Evolutionary conservation across 495 filamentous ascomycete genomes (phyloP), one percentile per base, ranked within the genome.

Genomic region (Penicillium paxilli): DNA sequence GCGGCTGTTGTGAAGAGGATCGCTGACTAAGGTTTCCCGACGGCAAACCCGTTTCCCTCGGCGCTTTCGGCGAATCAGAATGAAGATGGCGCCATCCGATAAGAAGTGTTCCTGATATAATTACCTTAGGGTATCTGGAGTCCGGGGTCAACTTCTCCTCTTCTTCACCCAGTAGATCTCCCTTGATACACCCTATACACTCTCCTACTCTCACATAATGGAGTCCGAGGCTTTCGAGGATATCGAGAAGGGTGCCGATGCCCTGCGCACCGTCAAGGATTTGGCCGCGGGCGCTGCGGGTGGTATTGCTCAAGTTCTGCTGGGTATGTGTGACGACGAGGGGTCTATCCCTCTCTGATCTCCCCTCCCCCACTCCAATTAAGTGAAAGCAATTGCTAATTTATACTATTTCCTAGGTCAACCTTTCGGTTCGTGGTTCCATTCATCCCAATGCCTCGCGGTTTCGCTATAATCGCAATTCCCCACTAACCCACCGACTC

Each of bases 251-350:
- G 69, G 68, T 22, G 71, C 60, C 10, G 76, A 69, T 21, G 60
- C 71, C 49, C 60, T 76, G 49, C 77, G 77, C 60, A 90, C 91
- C n/a, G 65, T 87, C 60, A 99, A 99, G 76, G 95, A 99, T 71
- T 76, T 98, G 51, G 86, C 91, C 66, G 84, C 94, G 19, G 94
- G 94, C 49, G 94, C 95, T 53, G 88, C 83, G 10, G 94, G 94
- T 55, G 94, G 94, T 51, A 81, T 96, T 59, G 93, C 95, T 20
- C 95, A 98, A 71, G 94, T 99, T 32, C 74, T 99, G 52, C 80
- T 97, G 57, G 94, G 94, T 97, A 73, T 70, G 88, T 82, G 54
- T 41, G 54, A n/a, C 52, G 50, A 52, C 40, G 37, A 42, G 52
- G 33, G 38, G 25, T 44, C 45, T 14, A 40, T 6, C 9, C 21